Conservation (phyloP, 495 filamentous ascomycete species). For the Aspergillus affinis region DNA sequence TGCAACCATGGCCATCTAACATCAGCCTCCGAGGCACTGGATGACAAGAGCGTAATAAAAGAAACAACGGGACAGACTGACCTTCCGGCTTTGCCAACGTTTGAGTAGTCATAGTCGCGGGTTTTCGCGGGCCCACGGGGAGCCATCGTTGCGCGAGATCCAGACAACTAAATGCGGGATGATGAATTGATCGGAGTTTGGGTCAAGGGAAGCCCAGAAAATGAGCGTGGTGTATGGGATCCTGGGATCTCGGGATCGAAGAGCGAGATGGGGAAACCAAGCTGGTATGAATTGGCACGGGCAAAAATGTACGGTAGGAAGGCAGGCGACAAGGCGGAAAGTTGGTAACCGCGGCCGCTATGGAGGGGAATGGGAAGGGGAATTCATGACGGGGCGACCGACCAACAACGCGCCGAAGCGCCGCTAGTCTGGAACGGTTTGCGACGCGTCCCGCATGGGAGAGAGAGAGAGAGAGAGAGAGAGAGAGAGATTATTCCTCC, state of each 20-base stretch:
- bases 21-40: slow-evolving; percentile 10
- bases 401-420: slow-evolving; percentile 30
- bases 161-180: slow-evolving; percentile 9
- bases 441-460: slow-evolving; percentile 35
- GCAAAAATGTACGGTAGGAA: background rate
- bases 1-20: slow-evolving; percentile 26
- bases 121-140: slow-evolving; percentile 46
- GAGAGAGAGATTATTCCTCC: background rate
- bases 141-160: slow-evolving; percentile 39
- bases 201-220: background rate
- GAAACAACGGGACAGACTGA: slow-evolving; percentile 27
- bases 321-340: slow-evolving; percentile 3
- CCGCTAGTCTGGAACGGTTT: slow-evolving; percentile 41
- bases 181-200: background rate
- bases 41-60: background rate
- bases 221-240: background rate
- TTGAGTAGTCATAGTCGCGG: slow-evolving; percentile 61
- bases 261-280: background rate
- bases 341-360: slow-evolving; percentile 13
- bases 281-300: background rate
- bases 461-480: too few relatives aligned
- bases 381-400: slow-evolving; percentile 31
- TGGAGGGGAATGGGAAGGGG: slow-evolving; percentile 31
- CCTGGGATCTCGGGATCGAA: background rate
- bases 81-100: slow-evolving; percentile 66